These are phyloP conservation scores for Exophiala calicioides DNA, from an alignment of 2,329 filamentous ascomycete species.

Conservation along the genomic window DNA sequence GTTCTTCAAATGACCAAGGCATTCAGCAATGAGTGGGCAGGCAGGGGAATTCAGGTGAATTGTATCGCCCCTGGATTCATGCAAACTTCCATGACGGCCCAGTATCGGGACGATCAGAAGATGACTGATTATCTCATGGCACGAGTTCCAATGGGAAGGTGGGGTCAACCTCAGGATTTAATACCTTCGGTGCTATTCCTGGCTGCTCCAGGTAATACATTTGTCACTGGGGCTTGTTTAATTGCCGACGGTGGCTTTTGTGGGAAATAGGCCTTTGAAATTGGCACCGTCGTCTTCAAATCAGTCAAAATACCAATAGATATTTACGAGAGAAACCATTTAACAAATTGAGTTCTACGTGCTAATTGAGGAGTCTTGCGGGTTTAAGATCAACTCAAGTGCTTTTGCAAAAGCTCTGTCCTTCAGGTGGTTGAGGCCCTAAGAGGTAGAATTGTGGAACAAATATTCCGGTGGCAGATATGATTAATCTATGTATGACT, in stretches of 20 bases:
- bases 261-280: constrained; percentile 25
- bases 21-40: constrained; percentile 42
- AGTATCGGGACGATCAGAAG: constrained; percentile 13
- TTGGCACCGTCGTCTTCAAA: too few species aligned
- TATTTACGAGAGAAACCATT: too few species aligned
- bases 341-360: too few species aligned
- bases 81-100: constrained; percentile 25
- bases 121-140: constrained; percentile 16
- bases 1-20: constrained; percentile 45
- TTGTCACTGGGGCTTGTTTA: constrained; percentile 20
- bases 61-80: constrained; percentile 33
- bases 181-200: constrained; percentile 19
- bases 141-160: constrained; percentile 21
- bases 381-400: too few species aligned
- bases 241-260: constrained; percentile 21
- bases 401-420: too few species aligned
- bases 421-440: too few species aligned
- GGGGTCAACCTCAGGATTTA: constrained; percentile 25
- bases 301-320: too few species aligned
- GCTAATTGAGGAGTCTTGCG: too few species aligned
- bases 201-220: constrained; percentile 19
- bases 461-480: too few species aligned
- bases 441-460: too few species aligned
- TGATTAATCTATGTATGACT: too few species aligned
- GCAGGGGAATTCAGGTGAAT: constrained; percentile 36